Base-by-base conservation (phyloP, 768 basidiomycete genomes). In the Podaxis mareebaensis region DNA sequence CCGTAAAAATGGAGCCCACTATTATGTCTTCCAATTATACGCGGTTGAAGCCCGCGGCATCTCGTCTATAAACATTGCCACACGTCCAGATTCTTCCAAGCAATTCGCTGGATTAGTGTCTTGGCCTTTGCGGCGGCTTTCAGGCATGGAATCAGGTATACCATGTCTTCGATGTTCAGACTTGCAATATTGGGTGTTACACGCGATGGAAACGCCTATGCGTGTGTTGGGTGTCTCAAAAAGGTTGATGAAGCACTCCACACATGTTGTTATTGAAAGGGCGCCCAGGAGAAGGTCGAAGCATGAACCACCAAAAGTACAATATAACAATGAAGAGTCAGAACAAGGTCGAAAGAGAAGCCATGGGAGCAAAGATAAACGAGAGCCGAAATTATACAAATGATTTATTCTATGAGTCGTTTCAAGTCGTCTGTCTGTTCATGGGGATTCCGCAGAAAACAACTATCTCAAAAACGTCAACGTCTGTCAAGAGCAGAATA, bases 401-500 rank as follows among this genome's bases (percentile, higher is more conserved):
- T 51, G 5, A 24, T 51, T 8, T 51, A 12, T 15, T 22, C 24
- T 38, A 20, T 11, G 3, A 17, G 36, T 55, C 53, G 33, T 55
- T 55, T 20, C 33, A 33, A 57, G 20, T 57, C 30, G 10, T 33
- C 20, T 8, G 40, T 44, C 17, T 8, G 56, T 28, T 60, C 77
- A 77, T 24, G 78, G 79, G 48, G 76, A 78, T 70, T 80, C 79
- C 20, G 79, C 79, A 57, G 79, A 75, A 69, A 80, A 79, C 11
- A 79, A 67, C 78, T 79, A 61, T 51, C 11, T 11, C 49, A 51
- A 22, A 22, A 12, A 24, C 24, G 11, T 51, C 7, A 51, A 28
- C 22, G 20, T 51, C 24, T 15, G 2, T 51, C 12, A 51, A 26
- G 42, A 4, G 12, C 1, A 17, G 3, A 20, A 28, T 44, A 46